phyloP scores from a whole-genome alignment of 2,329 filamentous ascomycete genomes.

The Neonectria punicea region DNA sequence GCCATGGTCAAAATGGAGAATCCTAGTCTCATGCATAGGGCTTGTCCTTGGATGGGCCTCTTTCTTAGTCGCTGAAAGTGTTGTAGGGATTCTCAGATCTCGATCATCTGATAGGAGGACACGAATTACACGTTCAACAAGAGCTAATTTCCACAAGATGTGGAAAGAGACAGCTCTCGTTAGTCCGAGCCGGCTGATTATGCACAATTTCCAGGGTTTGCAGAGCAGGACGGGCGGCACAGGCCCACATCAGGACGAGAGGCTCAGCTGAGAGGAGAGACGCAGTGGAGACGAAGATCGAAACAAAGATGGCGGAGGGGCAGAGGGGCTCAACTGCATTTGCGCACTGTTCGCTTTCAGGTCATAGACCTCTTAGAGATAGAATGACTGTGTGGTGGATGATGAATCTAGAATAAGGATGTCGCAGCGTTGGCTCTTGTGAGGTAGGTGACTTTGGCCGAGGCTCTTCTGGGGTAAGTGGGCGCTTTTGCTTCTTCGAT shows the following conservation, averaged over 20 bases:
- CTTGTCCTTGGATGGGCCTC: not conserved
- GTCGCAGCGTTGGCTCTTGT: not conserved
- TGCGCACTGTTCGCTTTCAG: slow-evolving; percentile 24
- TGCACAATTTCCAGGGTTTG: not conserved
- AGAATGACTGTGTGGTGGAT: not conserved
- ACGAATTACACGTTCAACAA: not conserved
- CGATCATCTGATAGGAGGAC: not conserved
- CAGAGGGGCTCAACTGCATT: slow-evolving; percentile 3
- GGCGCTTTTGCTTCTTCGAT: not conserved
- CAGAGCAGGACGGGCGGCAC: not conserved
- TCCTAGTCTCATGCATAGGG: not conserved
- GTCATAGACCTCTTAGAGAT: slow-evolving; percentile 3
- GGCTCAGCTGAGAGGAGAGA: not conserved
- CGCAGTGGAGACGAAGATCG: not conserved
- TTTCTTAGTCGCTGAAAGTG: not conserved
- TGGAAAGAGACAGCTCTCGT: not conserved
- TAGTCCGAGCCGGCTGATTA: not conserved
- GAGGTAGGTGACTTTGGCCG: not conserved
- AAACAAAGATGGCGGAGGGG: slow-evolving; percentile 10
- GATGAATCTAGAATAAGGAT: not conserved
- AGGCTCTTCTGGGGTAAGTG: not conserved
- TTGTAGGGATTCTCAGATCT: not conserved
- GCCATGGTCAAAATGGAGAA: slow-evolving; percentile 36
- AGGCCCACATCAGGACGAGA: not conserved
- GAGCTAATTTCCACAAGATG: not conserved